These are phyloP conservation scores for Candida dendrica DNA, from an alignment of 805 yeast species.

Conservation along the genomic window DNA sequence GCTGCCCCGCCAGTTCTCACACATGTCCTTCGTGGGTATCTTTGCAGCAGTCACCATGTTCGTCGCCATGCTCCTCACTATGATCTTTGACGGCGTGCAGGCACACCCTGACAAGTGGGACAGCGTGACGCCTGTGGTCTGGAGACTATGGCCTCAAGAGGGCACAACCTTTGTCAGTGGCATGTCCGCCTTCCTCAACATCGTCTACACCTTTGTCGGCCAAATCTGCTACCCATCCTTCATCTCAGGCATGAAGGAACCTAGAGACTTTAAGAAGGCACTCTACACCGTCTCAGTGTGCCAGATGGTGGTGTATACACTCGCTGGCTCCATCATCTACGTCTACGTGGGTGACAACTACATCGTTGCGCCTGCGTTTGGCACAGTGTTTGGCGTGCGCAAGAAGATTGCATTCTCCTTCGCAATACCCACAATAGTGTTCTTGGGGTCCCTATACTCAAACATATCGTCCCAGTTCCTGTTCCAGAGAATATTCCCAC, in stretches of 20 bases:
- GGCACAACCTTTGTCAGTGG: conserved; percentile 48
- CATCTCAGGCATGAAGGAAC: conserved; percentile 51
- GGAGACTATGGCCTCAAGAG: conserved; percentile 40
- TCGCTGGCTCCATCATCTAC: conserved; percentile 52
- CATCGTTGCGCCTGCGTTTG: conserved; percentile 55
- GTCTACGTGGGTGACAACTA: conserved; percentile 50
- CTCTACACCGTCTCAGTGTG: conserved; percentile 41
- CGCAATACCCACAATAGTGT: conserved; percentile 51
- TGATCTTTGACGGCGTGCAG: conserved; percentile 48
- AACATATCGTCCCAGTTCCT: conserved; percentile 48
- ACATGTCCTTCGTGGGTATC: conserved; percentile 42
- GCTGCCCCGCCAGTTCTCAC: conserved; percentile 49
- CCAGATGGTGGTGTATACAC: conserved; percentile 41
- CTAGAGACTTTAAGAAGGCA: conserved; percentile 52
- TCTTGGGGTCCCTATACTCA: conserved; percentile 48
- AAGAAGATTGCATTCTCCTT: conserved; percentile 53
- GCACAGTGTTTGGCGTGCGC: conserved; percentile 37
- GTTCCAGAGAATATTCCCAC: conserved; percentile 37
- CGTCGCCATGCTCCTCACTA: conserved; percentile 43
- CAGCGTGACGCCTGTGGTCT: conserved; percentile 32
- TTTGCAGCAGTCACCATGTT: conserved; percentile 54
- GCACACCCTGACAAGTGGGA: conserved; percentile 38
- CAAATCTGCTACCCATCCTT: conserved; percentile 59
- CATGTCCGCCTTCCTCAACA: conserved; percentile 51
- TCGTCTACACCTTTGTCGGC: conserved; percentile 58